phyloP scores from a whole-genome alignment of 805 yeast genomes.

The Lipomyces yamadae region DNA sequence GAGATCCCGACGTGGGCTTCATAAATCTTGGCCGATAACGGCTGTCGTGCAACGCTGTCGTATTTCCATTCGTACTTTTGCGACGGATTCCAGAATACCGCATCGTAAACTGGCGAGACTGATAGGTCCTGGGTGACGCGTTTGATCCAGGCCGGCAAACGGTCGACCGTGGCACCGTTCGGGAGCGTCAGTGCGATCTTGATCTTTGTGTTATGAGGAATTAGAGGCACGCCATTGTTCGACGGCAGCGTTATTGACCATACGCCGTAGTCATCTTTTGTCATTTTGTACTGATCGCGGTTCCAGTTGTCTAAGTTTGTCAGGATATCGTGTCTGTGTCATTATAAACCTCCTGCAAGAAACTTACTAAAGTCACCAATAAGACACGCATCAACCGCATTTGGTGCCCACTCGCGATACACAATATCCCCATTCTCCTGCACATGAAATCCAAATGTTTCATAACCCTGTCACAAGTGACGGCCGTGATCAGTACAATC shows the following conservation, averaged over 20 bases:
- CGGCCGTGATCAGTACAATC: constrained; percentile 2
- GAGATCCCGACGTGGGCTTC: constrained; percentile 96
- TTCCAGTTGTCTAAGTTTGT: constrained; percentile 63
- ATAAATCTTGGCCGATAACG: constrained; percentile 69
- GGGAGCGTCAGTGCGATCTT: constrained; percentile 65
- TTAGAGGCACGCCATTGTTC: constrained; percentile 59
- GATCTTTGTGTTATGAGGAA: constrained; percentile 80
- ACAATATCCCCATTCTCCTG: constrained; percentile 56
- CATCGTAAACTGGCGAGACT: constrained; percentile 66
- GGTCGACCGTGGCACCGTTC: constrained; percentile 70
- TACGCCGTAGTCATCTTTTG: constrained; percentile 68
- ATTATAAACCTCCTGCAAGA: background rate
- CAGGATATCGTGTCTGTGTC: background rate
- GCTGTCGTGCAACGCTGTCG: constrained; percentile 49
- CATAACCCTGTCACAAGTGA: constrained; percentile 57
- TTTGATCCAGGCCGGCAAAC: constrained; percentile 87
- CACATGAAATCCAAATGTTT: constrained; percentile 76
- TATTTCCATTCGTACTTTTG: constrained; percentile 63
- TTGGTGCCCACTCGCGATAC: constrained; percentile 89
- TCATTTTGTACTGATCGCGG: constrained; percentile 58
- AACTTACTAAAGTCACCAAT: constrained; percentile 79
- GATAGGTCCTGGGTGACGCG: constrained; percentile 72
- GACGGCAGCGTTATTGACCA: constrained; percentile 69
- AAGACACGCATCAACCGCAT: constrained; percentile 73
- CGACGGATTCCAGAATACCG: constrained; percentile 90